Conservation (phyloP, 306 rosid species). For the Ormosia emarginata region DNA sequence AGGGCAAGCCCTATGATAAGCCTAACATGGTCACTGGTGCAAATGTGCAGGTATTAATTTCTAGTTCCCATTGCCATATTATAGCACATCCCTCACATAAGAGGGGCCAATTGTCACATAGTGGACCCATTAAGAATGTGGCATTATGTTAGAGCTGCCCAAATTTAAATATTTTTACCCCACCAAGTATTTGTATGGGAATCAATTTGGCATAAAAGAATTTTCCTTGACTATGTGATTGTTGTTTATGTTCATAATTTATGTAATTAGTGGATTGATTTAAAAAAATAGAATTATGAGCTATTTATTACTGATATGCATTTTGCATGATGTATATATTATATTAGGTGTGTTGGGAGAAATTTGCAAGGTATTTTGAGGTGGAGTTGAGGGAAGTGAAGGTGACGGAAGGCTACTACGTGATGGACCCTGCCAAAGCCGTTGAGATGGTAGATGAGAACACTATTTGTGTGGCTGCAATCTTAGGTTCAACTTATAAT, state of each 20-base stretch:
- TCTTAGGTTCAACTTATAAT: conserved; percentile 76
- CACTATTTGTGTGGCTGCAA: conserved; percentile 81
- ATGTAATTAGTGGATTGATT: not conserved
- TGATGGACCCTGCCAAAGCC: conserved; percentile 77
- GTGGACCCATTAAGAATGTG: not conserved
- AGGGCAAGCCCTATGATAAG: conserved; percentile 53
- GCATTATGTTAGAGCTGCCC: not conserved
- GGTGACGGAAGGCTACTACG: conserved; percentile 64
- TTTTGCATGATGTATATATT: not conserved
- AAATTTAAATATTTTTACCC: not conserved
- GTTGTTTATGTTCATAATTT: not conserved
- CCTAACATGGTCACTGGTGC: conserved; percentile 80
- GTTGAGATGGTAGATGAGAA: conserved; percentile 79
- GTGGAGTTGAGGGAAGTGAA: conserved; percentile 75
- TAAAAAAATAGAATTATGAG: not conserved
- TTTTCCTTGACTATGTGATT: not conserved
- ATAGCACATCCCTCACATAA: not conserved
- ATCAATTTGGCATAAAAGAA: not conserved
- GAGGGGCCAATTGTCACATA: not conserved
- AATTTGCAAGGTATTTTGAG: conserved; percentile 70
- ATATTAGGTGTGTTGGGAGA: conserved; percentile 74
- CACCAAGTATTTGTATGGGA: not conserved
- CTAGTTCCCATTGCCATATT: not conserved
- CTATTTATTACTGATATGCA: not conserved
- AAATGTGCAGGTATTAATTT: conserved; percentile 54